Evolutionary conservation across 2,329 filamentous ascomycete species (phyloP), one percentile per base, ranked within the genome.

Genomic region (Penicillium janthinellum): DNA sequence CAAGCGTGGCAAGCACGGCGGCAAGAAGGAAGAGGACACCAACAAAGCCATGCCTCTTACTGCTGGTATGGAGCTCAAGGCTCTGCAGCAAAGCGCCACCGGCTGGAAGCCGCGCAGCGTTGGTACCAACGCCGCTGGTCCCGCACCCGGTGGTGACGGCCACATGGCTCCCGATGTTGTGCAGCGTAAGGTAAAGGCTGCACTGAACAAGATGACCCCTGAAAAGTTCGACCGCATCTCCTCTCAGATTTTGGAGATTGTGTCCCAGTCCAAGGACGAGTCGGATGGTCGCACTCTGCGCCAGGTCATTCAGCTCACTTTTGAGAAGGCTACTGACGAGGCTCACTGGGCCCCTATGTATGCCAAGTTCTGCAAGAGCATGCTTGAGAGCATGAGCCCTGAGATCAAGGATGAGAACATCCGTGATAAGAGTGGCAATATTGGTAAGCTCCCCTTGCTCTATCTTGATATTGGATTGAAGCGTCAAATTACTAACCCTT

Each of bases 271-370:
- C 56, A 96, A 96, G 84, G 90, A 96, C 70, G 95, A 99, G 80
- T 86, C 86, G 22, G 95, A 99, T 71, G 95, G 95, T 47, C 91
- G 94, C 59, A 98, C 95, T 7, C 85, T 99, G 53, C 90, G 95
- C 70, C 95, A 99, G 78, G 94, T 99, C 72, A 99, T 99, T 73
- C 94, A 98, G 79, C 90, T 99, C 62, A 97, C 94, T 1, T 99
- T 99, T 70, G 95, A 99, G 82, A 99, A 99, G 83, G 95, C 95
- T 65, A 97, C 93, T 34, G 95, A 99, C 73, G 95, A 99, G 79
- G 91, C 93, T 69, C 94, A 98, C 81, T 99, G 95, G 94, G 94
- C 94, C 56, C 91, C 91, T 20, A 98, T 98, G 91, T 99, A 99
- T 74, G 95, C 95, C 74, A 95, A 93, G 78, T 99, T 99, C 86